Base-by-base conservation (phyloP, 345 rosid genomes). In the Eutrema yunnanense region DNA sequence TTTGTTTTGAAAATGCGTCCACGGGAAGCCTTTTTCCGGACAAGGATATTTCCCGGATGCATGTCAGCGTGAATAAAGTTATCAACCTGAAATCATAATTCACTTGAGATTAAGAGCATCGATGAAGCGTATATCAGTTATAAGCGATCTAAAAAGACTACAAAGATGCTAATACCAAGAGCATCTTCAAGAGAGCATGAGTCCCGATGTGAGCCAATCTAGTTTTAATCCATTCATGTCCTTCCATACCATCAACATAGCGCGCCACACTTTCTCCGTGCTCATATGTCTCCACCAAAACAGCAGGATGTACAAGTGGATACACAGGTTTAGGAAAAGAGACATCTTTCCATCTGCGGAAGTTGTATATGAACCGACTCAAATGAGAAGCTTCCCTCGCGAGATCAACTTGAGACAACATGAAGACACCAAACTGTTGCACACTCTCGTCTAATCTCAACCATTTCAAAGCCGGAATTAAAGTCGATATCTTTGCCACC, bases 391-490 rank as follows among this genome's bases (percentile, higher is more conserved):
- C 99, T 82, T 96, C 99, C 81, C 99, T 86, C 2, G 99, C 97
- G 68, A 96, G 97, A 82, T 96, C 99, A 71, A 96, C 99, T 84
- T 96, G 99, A 71, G 97, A 92, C 91, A 96, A 73, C 99, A 96
- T 96, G 81, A 88, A 96, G 72, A 96, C 98, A 50, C 91, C 92
- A 78, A 96, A 96, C 77, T 96, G 99, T 77, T 92, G 98, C 38
- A 90, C 88, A 72, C 98, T 92, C 79, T 96, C 99, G 67, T 96
- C 99, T 73, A 96, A 68, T 78, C 98, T 87, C 81, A 92, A 84
- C 98, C 99, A 92, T 37, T 86, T 92, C 75, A 96, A 78, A 48
- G 97, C 75, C 14, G 99, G 98, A 57, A 96, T 73, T 56, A 86
- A 77, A 30, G 75, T 85, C 4, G 96, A 92, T 54, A 84, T 63